Percentiles rank a stretch among this genome's conserved stretches.
Evolutionary conservation across 352 stramenopile genomes (phyloP).

Genomic region (Hyphochytrium catenoides): DNA sequence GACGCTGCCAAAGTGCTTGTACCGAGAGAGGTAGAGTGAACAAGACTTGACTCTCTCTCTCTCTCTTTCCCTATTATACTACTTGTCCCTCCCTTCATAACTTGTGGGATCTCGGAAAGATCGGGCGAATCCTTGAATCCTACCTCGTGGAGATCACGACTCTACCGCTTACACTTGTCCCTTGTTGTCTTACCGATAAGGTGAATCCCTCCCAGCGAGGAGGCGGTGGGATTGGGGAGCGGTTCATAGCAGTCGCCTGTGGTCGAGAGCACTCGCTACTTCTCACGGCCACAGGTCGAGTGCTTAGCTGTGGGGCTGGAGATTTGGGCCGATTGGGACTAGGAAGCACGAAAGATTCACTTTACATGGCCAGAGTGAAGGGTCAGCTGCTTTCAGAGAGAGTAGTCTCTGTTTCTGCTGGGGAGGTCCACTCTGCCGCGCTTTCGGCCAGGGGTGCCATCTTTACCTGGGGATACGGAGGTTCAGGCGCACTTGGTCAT

Average conservation of each 20-base stretch:
- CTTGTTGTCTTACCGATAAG: too few relatives aligned
- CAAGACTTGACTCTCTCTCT: too few relatives aligned
- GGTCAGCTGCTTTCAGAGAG: too few relatives aligned
- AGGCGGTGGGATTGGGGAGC: constrained; percentile 6
- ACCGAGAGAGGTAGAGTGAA: constrained; percentile 28
- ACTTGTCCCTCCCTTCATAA: constrained; percentile 13
- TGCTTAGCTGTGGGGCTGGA: constrained; percentile 44
- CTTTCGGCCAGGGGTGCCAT: constrained; percentile 29
- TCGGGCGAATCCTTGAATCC: too few relatives aligned
- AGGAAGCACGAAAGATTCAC: too few relatives aligned
- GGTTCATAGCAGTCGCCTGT: constrained; percentile 28
- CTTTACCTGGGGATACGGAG: constrained; percentile 63
- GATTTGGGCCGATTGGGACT: constrained; percentile 46
- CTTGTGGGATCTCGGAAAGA: not conserved
- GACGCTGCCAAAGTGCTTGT: constrained; percentile 33
- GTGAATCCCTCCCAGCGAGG: too few relatives aligned
- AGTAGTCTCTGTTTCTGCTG: constrained; percentile 28
- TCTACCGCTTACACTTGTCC: too few relatives aligned
- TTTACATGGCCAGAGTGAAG: too few relatives aligned
- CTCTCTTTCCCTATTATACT: too few relatives aligned
- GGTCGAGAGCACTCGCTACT: constrained; percentile 50
- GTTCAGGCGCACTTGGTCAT: constrained; percentile 38
- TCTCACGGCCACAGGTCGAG: constrained; percentile 18
- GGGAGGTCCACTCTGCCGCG: constrained; percentile 48
- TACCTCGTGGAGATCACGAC: too few relatives aligned